Percentiles rank a stretch among this genome's conserved stretches.
phyloP scores from a whole-genome alignment of 805 yeast genomes.

The Teunomyces funiuensis region DNA sequence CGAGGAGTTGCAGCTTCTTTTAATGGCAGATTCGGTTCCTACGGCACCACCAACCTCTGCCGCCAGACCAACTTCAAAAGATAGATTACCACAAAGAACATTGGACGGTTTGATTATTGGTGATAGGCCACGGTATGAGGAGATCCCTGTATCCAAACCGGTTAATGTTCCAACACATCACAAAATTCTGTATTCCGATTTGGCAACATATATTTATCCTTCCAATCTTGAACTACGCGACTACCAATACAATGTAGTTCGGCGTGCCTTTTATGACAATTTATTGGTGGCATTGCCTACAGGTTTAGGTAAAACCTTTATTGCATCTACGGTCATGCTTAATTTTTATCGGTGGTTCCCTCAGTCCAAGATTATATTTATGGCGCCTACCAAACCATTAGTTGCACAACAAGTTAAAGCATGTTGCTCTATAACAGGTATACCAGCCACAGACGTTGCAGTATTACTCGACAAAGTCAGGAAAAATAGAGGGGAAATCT shows the following conservation, averaged over 20 bases:
- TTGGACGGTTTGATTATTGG: constrained; percentile 1
- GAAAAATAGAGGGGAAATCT: constrained; percentile 67
- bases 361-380: constrained; percentile 75
- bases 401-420: constrained; percentile 97
- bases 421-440: constrained; percentile 82
- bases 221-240: constrained; percentile 81
- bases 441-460: constrained; percentile 75
- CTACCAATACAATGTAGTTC: constrained; percentile 82
- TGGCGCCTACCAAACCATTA: constrained; percentile 96
- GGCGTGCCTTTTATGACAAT: constrained; percentile 69
- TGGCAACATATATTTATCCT: constrained; percentile 68
- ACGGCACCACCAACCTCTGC: not conserved
- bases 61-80: not conserved
- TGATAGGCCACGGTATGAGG: not conserved
- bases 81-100: not conserved
- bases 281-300: constrained; percentile 91
- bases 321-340: constrained; percentile 91
- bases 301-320: constrained; percentile 95
- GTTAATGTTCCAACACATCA: constrained; percentile 11
- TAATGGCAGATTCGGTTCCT: constrained; percentile 2
- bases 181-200: constrained; percentile 3
- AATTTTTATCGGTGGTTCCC: constrained; percentile 87
- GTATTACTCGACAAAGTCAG: constrained; percentile 63
- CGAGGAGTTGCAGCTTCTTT: constrained; percentile 7
- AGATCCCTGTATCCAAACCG: not conserved